These are phyloP conservation scores for Isatis tinctoria DNA, from an alignment of 345 rosid genomes.

Conservation along the genomic window DNA sequence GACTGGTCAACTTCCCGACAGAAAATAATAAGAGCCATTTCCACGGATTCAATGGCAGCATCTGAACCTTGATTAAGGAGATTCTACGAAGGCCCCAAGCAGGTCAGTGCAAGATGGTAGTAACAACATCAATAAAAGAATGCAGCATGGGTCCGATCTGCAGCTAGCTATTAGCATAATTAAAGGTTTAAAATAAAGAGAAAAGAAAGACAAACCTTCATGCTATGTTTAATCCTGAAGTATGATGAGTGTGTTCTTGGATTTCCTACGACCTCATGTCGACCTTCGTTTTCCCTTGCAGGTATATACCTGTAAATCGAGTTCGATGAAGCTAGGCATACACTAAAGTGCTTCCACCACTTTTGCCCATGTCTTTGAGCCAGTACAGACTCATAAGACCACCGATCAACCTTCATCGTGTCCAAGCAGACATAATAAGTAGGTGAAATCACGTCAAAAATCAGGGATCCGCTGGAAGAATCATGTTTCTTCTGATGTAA, in stretches of 20 bases:
- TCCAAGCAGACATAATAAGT: slow-evolving; percentile 77
- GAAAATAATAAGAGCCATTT: slow-evolving; percentile 67
- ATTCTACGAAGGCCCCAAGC: slow-evolving; percentile 50
- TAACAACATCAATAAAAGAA: slow-evolving; percentile 10
- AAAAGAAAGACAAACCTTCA: slow-evolving; percentile 61
- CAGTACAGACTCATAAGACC: slow-evolving; percentile 43
- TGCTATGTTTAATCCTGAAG: slow-evolving; percentile 55
- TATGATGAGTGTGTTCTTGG: slow-evolving; percentile 57
- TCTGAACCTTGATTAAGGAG: slow-evolving; percentile 48
- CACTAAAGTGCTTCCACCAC: slow-evolving; percentile 75
- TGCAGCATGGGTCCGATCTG: neutral
- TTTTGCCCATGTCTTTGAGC: slow-evolving; percentile 47
- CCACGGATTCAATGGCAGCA: slow-evolving; percentile 50
- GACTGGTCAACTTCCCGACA: slow-evolving; percentile 54
- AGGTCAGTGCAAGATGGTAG: slow-evolving; percentile 27
- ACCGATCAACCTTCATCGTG: slow-evolving; percentile 53
- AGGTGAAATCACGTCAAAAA: slow-evolving; percentile 40
- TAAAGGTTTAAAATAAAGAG: slow-evolving; percentile 9
- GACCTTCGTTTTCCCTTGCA: slow-evolving; percentile 58
- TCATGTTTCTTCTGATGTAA: slow-evolving; percentile 27
- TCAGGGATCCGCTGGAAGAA: slow-evolving; percentile 35
- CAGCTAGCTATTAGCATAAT: slow-evolving; percentile 13
- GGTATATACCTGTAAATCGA: slow-evolving; percentile 44
- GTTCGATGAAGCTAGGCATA: slow-evolving; percentile 59
- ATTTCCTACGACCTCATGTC: slow-evolving; percentile 58